phyloP scores from a whole-genome alignment of 2,329 filamentous ascomycete genomes.

The Penicillium sp. region DNA sequence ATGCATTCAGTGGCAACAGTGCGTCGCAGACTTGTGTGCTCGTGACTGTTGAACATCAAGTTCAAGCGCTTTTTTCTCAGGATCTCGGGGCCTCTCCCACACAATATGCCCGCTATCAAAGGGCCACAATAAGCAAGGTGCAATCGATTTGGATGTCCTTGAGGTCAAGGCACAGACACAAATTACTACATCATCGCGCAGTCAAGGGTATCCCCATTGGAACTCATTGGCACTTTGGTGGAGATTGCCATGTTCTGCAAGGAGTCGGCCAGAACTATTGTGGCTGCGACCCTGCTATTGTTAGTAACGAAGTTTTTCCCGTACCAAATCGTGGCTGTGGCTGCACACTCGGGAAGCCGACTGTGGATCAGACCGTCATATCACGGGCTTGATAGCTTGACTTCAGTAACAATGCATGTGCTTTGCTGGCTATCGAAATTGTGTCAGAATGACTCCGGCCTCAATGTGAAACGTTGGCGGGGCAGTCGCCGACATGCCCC shows the following conservation, averaged over 20 bases:
- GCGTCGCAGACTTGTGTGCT: neutral
- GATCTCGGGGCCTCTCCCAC: too few species aligned
- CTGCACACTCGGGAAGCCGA: conserved; percentile 3
- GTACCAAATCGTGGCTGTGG: neutral
- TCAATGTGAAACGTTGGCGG: neutral
- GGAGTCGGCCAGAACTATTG: neutral
- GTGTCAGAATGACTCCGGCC: neutral
- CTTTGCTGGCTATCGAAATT: neutral
- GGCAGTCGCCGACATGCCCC: neutral
- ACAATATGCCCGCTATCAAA: neutral
- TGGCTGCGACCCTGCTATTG: neutral
- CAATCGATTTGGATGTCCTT: too few species aligned
- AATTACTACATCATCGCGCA: neutral
- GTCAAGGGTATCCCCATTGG: neutral
- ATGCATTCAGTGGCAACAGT: neutral
- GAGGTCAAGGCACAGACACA: neutral
- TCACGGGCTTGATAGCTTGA: neutral
- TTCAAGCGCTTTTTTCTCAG: neutral
- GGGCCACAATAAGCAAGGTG: neutral
- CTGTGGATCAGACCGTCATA: neutral
- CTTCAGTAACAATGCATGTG: neutral
- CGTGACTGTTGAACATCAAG: neutral
- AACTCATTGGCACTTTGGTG: neutral
- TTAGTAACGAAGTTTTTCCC: neutral
- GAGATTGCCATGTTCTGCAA: neutral